A percentile compares a stretch with the other conserved stretches of the same genome.
phyloP scores from a whole-genome alignment of 805 yeast genomes.

The Barnettozyma botsteinii region DNA sequence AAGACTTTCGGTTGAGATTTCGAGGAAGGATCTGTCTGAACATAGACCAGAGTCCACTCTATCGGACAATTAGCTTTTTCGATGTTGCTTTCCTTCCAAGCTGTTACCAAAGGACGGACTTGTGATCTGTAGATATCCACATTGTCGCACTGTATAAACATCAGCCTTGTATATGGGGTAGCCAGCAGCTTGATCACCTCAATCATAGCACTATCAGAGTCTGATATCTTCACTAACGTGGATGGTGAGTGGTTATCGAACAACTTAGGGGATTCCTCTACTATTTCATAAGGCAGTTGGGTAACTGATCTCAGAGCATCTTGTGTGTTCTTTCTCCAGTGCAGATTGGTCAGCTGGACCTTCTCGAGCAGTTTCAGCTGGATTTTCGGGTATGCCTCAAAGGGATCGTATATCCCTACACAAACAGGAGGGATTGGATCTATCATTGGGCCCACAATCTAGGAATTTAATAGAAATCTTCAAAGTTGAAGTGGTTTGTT shows the following conservation, averaged over 20 bases:
- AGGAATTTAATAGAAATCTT: too few species aligned
- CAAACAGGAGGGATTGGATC: constrained; percentile 8
- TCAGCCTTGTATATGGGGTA: constrained; percentile 54
- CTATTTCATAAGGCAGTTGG: constrained; percentile 44
- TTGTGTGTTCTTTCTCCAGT: constrained; percentile 52
- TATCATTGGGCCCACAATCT: not conserved
- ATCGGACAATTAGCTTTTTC: constrained; percentile 39
- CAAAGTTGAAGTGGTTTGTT: too few species aligned
- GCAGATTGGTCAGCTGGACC: constrained; percentile 58
- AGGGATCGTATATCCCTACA: constrained; percentile 73
- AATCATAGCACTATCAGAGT: constrained; percentile 1
- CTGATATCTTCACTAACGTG: not conserved
- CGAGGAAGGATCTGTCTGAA: constrained; percentile 33
- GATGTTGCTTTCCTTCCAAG: constrained; percentile 58
- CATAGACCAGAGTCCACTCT: constrained; percentile 58
- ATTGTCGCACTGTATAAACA: constrained; percentile 61
- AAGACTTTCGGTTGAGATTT: constrained; percentile 41
- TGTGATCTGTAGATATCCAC: constrained; percentile 72
- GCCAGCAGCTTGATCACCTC: constrained; percentile 8
- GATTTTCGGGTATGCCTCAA: constrained; percentile 45
- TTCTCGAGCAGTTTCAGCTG: constrained; percentile 37
- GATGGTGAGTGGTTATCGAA: constrained; percentile 15
- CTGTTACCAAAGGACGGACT: constrained; percentile 74
- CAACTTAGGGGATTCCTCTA: constrained; percentile 49
- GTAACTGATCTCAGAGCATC: constrained; percentile 62